Conservation (phyloP, 208 protist species). For the Angomonas desouzai region DNA sequence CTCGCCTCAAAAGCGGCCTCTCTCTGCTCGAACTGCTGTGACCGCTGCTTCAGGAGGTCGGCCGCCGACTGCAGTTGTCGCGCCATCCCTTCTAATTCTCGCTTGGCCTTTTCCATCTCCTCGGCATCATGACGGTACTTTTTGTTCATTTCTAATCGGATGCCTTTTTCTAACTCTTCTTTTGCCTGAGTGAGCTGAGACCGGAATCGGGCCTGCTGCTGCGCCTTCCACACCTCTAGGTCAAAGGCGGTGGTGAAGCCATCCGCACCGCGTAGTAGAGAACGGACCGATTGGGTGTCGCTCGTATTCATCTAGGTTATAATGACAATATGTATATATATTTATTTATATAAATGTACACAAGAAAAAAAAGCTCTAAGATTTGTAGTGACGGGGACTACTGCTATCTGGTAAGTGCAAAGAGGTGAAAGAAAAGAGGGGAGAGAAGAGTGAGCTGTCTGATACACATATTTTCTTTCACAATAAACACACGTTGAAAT, state of each 20-base stretch:
- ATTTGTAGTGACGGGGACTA: neutral
- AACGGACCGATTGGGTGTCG: neutral
- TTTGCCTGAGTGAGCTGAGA: slow-evolving; percentile 64
- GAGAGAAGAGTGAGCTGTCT: too few species aligned
- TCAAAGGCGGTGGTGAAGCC: slow-evolving; percentile 89
- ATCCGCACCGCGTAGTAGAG: slow-evolving; percentile 50
- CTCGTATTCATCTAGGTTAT: slow-evolving; percentile 9
- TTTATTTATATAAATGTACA: too few species aligned
- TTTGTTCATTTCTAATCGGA: slow-evolving; percentile 28
- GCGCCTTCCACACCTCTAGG: slow-evolving; percentile 89
- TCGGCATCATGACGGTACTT: slow-evolving; percentile 31
- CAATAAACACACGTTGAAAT: too few species aligned
- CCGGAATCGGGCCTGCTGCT: slow-evolving; percentile 75
- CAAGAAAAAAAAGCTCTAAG: slow-evolving; percentile 20
- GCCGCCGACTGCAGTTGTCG: slow-evolving; percentile 45
- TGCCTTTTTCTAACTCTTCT: slow-evolving; percentile 39
- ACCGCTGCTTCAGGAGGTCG: slow-evolving; percentile 53
- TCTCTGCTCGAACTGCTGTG: slow-evolving; percentile 60
- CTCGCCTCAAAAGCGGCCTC: slow-evolving; percentile 71
- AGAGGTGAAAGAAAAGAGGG: slow-evolving; percentile 15
- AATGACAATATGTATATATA: too few species aligned
- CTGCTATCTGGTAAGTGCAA: neutral
- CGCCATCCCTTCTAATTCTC: slow-evolving; percentile 66
- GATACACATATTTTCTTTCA: too few species aligned
- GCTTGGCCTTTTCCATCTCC: slow-evolving; percentile 51